Percentiles rank a stretch among this genome's conserved stretches.
Conservation (phyloP, 1,284 basidiomycete genomes). For the Leucoagaricus sp. region DNA sequence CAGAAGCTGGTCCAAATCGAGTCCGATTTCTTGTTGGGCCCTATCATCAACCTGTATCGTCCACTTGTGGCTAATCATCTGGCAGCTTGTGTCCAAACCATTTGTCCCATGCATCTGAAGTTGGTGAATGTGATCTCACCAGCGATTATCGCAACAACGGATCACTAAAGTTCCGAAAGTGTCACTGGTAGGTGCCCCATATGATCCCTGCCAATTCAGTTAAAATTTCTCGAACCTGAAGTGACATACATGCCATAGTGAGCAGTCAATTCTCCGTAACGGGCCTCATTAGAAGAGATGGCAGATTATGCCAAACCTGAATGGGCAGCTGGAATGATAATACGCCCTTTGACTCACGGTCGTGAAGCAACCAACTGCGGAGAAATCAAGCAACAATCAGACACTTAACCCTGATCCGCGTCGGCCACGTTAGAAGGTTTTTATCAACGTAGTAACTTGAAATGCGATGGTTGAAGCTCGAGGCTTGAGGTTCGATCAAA, state of each 20-base stretch:
- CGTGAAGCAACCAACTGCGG: constrained; percentile 9
- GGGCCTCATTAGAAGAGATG: background rate
- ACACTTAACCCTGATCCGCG: background rate
- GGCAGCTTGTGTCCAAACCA: no score
- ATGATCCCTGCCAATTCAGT: background rate
- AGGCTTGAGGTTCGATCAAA: background rate
- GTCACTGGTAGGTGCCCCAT: background rate
- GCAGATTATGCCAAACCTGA: constrained; percentile 8
- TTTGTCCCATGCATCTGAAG: no score
- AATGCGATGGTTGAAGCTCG: background rate
- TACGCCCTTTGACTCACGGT: background rate
- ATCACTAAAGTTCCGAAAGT: constrained; percentile 4
- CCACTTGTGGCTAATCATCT: no score
- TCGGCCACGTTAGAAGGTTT: background rate
- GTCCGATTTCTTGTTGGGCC: no score
- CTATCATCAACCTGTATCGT: no score
- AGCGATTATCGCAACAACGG: background rate
- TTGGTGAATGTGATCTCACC: background rate
- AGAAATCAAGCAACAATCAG: background rate
- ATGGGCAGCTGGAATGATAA: background rate
- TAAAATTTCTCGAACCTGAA: background rate
- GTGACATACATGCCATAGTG: background rate
- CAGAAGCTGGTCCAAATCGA: background rate
- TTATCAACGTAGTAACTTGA: background rate
- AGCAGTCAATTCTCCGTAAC: background rate